Conservation (phyloP, 2,329 filamentous ascomycete genomes). For the Colletotrichum euphorbiae region DNA sequence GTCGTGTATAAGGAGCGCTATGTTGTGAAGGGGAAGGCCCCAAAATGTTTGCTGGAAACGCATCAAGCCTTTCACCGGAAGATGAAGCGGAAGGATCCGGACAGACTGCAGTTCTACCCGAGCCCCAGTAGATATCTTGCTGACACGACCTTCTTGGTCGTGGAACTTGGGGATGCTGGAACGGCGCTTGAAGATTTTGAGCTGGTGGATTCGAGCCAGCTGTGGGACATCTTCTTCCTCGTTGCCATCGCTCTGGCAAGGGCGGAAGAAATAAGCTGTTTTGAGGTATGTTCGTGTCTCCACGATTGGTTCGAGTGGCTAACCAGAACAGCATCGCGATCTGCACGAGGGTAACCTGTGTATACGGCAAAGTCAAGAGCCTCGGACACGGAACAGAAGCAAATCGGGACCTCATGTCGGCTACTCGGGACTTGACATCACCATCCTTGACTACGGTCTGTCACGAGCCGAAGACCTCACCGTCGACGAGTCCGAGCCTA, state of each 20-base stretch:
- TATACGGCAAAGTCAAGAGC: conserved; percentile 57
- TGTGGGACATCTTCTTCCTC: conserved; percentile 74
- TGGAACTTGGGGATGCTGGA: conserved; percentile 73
- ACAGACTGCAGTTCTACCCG: conserved; percentile 70
- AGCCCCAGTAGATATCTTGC: conserved; percentile 70
- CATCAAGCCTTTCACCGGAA: conserved; percentile 68
- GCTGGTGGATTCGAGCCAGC: conserved; percentile 60
- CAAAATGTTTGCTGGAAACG: conserved; percentile 67
- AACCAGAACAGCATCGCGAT: conserved; percentile 66
- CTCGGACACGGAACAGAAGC: conserved; percentile 47
- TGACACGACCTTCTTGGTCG: conserved; percentile 68
- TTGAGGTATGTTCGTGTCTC: conserved; percentile 60
- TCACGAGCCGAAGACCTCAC: conserved; percentile 65
- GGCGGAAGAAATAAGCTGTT: conserved; percentile 68
- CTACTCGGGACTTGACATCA: conserved; percentile 71
- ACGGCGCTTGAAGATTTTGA: conserved; percentile 68
- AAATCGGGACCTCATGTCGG: conserved; percentile 59
- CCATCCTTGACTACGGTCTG: conserved; percentile 74
- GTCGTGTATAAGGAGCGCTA: conserved; percentile 75
- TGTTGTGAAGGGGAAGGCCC: conserved; percentile 67
- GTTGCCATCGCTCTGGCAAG: conserved; percentile 70
- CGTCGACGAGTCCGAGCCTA: conserved; percentile 46
- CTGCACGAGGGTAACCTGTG: conserved; percentile 75
- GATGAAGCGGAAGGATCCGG: conserved; percentile 66
- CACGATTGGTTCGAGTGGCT: neutral